These are phyloP conservation scores for Entomortierella lignicola DNA, from an alignment of 192 early-diverging fungal species.

Conservation along the genomic window DNA sequence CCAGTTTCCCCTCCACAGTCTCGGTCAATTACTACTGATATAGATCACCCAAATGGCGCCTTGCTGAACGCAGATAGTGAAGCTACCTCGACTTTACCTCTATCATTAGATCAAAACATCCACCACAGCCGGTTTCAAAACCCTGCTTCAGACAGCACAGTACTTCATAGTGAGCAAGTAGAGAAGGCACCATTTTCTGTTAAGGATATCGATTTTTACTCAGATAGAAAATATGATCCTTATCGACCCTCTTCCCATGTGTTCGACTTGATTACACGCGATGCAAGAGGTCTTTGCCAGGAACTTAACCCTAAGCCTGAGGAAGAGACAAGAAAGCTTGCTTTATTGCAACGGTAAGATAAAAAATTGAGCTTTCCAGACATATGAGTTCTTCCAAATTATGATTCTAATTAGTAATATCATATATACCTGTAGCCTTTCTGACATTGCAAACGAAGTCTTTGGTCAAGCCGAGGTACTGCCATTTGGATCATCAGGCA, in stretches of 20 bases:
- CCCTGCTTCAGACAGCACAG: not conserved
- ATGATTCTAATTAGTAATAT: too few relatives aligned
- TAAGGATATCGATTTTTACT: slow-evolving; percentile 52
- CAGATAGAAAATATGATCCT: slow-evolving; percentile 46
- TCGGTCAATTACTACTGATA: not conserved
- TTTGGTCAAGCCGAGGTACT: slow-evolving; percentile 47
- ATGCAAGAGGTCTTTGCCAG: slow-evolving; percentile 29
- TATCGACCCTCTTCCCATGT: slow-evolving; percentile 31
- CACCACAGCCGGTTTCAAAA: slow-evolving; percentile 15
- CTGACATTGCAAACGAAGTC: slow-evolving; percentile 36
- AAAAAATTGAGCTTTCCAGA: too few relatives aligned
- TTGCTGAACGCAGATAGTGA: not conserved
- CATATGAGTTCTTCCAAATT: too few relatives aligned
- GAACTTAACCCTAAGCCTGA: slow-evolving; percentile 38
- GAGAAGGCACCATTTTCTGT: slow-evolving; percentile 27
- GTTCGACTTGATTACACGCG: slow-evolving; percentile 30
- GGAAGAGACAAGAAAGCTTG: slow-evolving; percentile 42
- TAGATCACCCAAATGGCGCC: not conserved
- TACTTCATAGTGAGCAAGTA: not conserved
- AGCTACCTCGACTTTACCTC: not conserved
- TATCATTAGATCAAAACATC: not conserved
- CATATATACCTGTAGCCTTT: slow-evolving; percentile 1
- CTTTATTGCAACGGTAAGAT: slow-evolving; percentile 21
- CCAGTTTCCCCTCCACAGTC: slow-evolving; percentile 16
- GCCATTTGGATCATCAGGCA: slow-evolving; percentile 47